phyloP scores from a whole-genome alignment of 1,284 basidiomycete genomes.

The Pascua guehoae region DNA sequence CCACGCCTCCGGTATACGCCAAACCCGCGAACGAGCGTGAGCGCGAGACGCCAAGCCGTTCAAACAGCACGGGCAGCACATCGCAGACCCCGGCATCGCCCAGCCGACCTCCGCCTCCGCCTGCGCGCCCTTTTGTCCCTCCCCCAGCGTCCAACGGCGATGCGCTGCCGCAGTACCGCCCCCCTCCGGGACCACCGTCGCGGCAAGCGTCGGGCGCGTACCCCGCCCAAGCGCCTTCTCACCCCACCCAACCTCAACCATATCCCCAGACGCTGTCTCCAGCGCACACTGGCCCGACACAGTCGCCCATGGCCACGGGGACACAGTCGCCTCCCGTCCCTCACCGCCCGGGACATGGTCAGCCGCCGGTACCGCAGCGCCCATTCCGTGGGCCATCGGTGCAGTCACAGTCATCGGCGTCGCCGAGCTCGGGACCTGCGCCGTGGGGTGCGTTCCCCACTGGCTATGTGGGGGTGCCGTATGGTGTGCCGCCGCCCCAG shows the following conservation, averaged over 20 bases:
- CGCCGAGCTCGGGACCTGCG: not conserved
- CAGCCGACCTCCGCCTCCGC: conserved; percentile 24
- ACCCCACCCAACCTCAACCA: conserved; percentile 8
- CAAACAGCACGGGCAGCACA: not conserved
- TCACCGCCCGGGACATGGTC: conserved; percentile 15
- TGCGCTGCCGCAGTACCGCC: conserved; percentile 31
- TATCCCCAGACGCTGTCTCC: conserved; percentile 2
- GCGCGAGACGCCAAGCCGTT: not conserved
- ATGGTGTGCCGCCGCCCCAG: not conserved
- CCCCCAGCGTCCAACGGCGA: conserved; percentile 13
- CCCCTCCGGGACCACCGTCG: conserved; percentile 31
- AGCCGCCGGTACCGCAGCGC: conserved; percentile 18
- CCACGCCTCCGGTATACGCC: conserved; percentile 84
- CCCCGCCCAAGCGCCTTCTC: not conserved
- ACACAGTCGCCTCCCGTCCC: conserved; percentile 9
- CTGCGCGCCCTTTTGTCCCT: conserved; percentile 21
- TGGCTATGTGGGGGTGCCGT: not conserved
- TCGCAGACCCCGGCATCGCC: not conserved
- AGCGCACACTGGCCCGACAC: not conserved
- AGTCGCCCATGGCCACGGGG: not conserved
- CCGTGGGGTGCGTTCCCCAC: conserved; percentile 1
- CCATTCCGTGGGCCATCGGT: conserved; percentile 2
- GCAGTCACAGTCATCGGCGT: not conserved
- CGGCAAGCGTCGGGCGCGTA: conserved; percentile 18
- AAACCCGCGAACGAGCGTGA: conserved; percentile 56